Percentiles rank a stretch among this genome's conserved stretches.
phyloP scores from a whole-genome alignment of 2,329 filamentous ascomycete genomes.

The Pezicula neosporulosa region DNA sequence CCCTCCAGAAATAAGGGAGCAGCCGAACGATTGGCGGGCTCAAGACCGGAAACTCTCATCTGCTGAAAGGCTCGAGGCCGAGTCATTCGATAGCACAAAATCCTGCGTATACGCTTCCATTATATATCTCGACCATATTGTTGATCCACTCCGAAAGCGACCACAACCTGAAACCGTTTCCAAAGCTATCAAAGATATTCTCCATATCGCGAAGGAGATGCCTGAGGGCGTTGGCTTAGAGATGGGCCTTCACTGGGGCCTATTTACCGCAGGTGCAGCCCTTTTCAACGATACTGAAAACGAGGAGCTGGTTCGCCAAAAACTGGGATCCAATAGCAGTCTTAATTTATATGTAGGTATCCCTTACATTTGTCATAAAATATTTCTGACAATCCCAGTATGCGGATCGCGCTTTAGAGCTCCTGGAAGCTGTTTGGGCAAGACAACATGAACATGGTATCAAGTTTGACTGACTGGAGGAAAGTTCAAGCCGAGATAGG shows the following conservation, averaged over 20 bases:
- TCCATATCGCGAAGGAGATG: constrained; percentile 25
- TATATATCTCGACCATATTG: constrained; percentile 26
- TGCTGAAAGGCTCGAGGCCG: constrained; percentile 24
- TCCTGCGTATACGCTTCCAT: constrained; percentile 23
- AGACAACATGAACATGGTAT: constrained; percentile 24
- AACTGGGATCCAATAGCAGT: constrained; percentile 22
- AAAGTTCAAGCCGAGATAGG: constrained; percentile 26
- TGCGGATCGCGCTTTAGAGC: constrained; percentile 23
- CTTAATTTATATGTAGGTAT: constrained; percentile 25
- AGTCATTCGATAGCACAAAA: constrained; percentile 25
- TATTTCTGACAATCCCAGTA: constrained; percentile 16
- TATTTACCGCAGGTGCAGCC: constrained; percentile 26
- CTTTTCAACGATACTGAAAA: constrained; percentile 22
- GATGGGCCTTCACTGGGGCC: constrained; percentile 27
- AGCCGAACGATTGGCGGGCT: constrained; percentile 23
- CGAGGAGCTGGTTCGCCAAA: constrained; percentile 23
- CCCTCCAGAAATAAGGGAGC: constrained; percentile 19
- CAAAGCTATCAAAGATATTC: constrained; percentile 20
- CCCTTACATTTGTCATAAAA: background rate
- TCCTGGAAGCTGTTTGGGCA: constrained; percentile 27
- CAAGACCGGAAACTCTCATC: constrained; percentile 23
- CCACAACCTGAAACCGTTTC: constrained; percentile 17
- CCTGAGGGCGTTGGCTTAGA: constrained; percentile 27
- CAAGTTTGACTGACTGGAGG: constrained; percentile 27
- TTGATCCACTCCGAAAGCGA: constrained; percentile 19